A percentile compares a stretch with the other conserved stretches of the same genome.
Evolutionary conservation across 2,329 filamentous ascomycete genomes (phyloP).

Genomic region (Colletotrichum incanum): DNA sequence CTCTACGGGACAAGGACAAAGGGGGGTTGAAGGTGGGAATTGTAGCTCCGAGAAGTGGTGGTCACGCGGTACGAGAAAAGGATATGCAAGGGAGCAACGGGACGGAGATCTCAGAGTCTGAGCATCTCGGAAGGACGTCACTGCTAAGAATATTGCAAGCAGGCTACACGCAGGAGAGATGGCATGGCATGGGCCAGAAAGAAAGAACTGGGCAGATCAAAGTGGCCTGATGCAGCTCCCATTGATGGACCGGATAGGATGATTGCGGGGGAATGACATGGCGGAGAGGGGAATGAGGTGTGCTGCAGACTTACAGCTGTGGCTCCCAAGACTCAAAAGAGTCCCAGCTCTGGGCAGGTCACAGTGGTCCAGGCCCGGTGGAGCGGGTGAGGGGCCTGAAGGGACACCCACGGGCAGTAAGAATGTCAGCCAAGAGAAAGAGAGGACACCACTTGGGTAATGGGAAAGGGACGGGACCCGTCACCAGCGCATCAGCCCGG

Average conservation of each 20-base stretch:
- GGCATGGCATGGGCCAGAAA: slow-evolving; percentile 23
- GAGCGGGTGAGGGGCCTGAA: background rate
- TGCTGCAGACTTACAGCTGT: slow-evolving; percentile 6
- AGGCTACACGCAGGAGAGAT: slow-evolving; percentile 9
- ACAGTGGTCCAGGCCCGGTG: slow-evolving; percentile 13
- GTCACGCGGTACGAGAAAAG: slow-evolving; percentile 37
- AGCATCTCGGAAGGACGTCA: slow-evolving; percentile 36
- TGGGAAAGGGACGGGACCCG: slow-evolving; percentile 1
- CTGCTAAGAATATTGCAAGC: slow-evolving; percentile 21
- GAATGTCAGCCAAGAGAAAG: background rate
- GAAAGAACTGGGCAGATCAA: slow-evolving; percentile 28
- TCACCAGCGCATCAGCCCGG: slow-evolving; percentile 14
- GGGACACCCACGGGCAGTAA: background rate
- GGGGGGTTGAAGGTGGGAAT: slow-evolving; percentile 15
- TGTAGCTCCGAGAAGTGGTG: slow-evolving; percentile 23
- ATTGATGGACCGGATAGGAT: slow-evolving; percentile 35
- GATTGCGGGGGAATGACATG: slow-evolving; percentile 40
- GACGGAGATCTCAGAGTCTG: slow-evolving; percentile 37
- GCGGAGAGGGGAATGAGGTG: slow-evolving; percentile 18
- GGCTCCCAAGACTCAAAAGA: background rate
- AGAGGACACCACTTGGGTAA: background rate
- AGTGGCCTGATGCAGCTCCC: slow-evolving; percentile 42
- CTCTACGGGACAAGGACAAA: slow-evolving; percentile 3
- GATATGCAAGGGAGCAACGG: slow-evolving; percentile 37
- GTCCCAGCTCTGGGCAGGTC: background rate